A percentile compares a stretch with the other conserved stretches of the same genome.
These are phyloP conservation scores for Myxozyma udenii DNA, from an alignment of 805 yeast genomes.

Conservation along the genomic window DNA sequence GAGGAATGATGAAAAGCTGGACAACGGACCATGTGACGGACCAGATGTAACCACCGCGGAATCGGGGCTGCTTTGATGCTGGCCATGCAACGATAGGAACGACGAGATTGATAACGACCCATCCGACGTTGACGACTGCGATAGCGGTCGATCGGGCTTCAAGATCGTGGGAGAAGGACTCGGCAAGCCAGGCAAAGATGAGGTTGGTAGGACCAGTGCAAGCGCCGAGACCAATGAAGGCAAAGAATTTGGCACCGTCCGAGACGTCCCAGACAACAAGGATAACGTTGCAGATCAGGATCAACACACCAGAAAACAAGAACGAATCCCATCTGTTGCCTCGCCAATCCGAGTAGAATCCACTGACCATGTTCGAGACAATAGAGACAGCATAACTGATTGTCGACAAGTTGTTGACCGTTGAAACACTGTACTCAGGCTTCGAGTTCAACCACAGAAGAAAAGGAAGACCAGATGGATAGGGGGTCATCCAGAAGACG, in stretches of 20 bases:
- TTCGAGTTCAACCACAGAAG: slow-evolving; percentile 57
- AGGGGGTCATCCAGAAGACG: slow-evolving; percentile 15
- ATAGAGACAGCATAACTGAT: slow-evolving; percentile 63
- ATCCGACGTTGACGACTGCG: slow-evolving; percentile 50
- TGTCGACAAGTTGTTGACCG: slow-evolving; percentile 51
- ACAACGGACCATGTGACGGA: slow-evolving; percentile 9
- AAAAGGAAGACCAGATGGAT: slow-evolving; percentile 54
- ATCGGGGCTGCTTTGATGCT: slow-evolving; percentile 32
- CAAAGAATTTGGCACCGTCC: slow-evolving; percentile 58
- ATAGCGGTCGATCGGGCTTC: slow-evolving; percentile 52
- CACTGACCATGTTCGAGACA: slow-evolving; percentile 36
- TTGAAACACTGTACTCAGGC: slow-evolving; percentile 44
- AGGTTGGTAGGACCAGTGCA: slow-evolving; percentile 63
- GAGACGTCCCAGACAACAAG: slow-evolving; percentile 56
- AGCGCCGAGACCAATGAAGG: slow-evolving; percentile 53
- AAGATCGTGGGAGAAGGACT: slow-evolving; percentile 53
- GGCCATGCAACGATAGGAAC: slow-evolving; percentile 47
- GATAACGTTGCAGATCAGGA: slow-evolving; percentile 50
- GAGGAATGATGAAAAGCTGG: slow-evolving; percentile 14
- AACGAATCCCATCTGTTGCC: slow-evolving; percentile 56
- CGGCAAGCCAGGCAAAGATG: slow-evolving; percentile 56
- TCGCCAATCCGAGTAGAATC: slow-evolving; percentile 47
- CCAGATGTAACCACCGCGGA: slow-evolving; percentile 16
- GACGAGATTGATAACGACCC: slow-evolving; percentile 55
- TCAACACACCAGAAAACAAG: slow-evolving; percentile 50